Evolutionary conservation across 352 stramenopile species (phyloP).

Genomic region (Globisporangium abappressorium): DNA sequence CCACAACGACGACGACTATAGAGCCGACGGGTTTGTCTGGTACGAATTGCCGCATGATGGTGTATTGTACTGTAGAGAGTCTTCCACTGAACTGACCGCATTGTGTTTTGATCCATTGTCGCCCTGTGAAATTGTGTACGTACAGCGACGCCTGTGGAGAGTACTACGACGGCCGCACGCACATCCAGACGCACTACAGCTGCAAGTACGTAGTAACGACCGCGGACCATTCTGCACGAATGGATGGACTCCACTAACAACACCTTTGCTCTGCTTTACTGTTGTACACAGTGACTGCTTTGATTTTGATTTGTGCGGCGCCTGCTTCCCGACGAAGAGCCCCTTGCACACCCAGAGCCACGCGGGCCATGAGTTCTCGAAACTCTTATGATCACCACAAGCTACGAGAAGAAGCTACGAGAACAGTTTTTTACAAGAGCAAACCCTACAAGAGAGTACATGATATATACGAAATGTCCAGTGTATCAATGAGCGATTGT

Average conservation of each 20-base stretch:
- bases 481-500: background rate
- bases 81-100: background rate
- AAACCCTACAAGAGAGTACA: background rate
- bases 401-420: background rate
- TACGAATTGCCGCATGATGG: background rate
- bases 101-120: background rate
- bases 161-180: background rate
- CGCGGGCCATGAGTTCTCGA: conserved; percentile 15
- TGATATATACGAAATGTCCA: background rate
- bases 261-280: background rate
- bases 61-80: background rate
- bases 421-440: background rate
- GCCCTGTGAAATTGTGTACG: too few species aligned
- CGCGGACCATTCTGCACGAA: too few species aligned
- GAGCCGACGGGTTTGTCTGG: conserved; percentile 17
- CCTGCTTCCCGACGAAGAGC: conserved; percentile 16
- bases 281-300: conserved; percentile 27
- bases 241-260: background rate
- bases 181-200: conserved; percentile 13
- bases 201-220: conserved; percentile 16
- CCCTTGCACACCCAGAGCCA: background rate
- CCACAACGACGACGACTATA: conserved; percentile 13
- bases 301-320: conserved; percentile 31
- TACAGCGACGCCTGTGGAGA: conserved; percentile 12
- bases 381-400: background rate